Evolutionary conservation across 2,329 filamentous ascomycete species (phyloP), one percentile per base, ranked within the genome.

Genomic region (Penicillium capsulatum): DNA sequence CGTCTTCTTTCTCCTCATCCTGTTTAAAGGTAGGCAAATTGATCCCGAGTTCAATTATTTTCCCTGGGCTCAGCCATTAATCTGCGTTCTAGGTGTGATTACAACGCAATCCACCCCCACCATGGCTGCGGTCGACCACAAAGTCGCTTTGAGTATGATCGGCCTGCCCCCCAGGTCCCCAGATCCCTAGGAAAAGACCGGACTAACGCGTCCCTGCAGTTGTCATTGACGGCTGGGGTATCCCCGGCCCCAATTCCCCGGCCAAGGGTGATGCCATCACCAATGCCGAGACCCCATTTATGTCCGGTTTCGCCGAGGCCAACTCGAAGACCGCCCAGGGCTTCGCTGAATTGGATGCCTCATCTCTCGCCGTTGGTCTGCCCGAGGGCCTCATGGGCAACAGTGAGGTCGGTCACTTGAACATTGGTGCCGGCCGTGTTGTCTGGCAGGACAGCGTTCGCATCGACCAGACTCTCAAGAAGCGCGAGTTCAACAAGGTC

Each of bases 221-320:
- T 79, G 92, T 97, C 71, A 98, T 98, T 76, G 92, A 98, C 73
- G 92, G 92, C 63, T 98, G 92, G 92, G 92, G 92, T 63, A 80
- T 97, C 59, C 80, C 90, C 58, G 81, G 81, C 50, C 83, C 84
- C 53, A 72, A 82, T 43, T 94, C 89, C 41, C 86, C 85, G 59
- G 85, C 86, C 60, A 69, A 94, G 69, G 91, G 92, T 68, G 91
- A 98, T 74, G 92, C 92, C 63, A 97, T 98, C 66, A 83, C 90
- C 57, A 86, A 86, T 50, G 92, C 91, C 55, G 77, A 95, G 53
- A 97, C 92, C 42, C 92, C 92, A 32, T 80, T 84, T 65, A 98
- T 98, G 92, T 91, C 96, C 68, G 81, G 80, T 45, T 90, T 98
- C 66, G 72, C 72, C 40, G 73, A 74, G 38, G 60, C 73, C 40